Evolutionary conservation across 768 basidiomycete species (phyloP), one percentile per base, ranked within the genome.

Genomic region (Lactarius pseudohatsudake): DNA sequence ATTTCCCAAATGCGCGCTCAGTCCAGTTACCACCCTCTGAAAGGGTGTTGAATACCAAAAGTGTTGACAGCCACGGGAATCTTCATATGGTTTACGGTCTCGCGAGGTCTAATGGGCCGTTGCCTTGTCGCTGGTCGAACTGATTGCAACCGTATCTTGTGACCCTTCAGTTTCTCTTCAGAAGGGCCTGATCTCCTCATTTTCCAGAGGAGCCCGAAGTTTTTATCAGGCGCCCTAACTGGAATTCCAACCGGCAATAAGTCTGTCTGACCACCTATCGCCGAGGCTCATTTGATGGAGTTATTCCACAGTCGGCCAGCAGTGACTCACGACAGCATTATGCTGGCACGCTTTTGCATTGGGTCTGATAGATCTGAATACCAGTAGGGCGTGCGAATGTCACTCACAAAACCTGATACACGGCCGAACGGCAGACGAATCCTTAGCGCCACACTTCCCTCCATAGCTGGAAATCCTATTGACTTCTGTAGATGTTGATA

Each of bases 371-470:
- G 32, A 28, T 64, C 26, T 30, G 32, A 45, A 34, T 18, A 8
- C 16, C 22, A 30, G 11, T 16, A n/a, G 5, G 13, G 36, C 57
- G 13, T 28, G 32, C 7, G 36, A 40, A 26, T n/a, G 28, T 47
- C 30, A 53, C 36, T 9, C 18, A 61, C 54, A 47, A 28, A 43
- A 18, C 55, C 59, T 45, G n/a, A n/a, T 43, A 40, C 36, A 40
- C 30, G 56, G 65, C 55, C 40, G 6, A 20, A 26, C 38, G 45
- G 55, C 28, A 40, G 59, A 40, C 38, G 45, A 34, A n/a, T 53
- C 56, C 38, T 62, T 61, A 57, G 65, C 65, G 55, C 65, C 65
- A 55, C 60, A 57, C 54, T 62, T 66, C 65, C 53, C 45, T 62
- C 65, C 65, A n/a, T 30, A 53, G 61, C 34, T 53, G 61, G 65